These are phyloP conservation scores for Pezizomycotina sp. DNA, from an alignment of 2,329 filamentous ascomycete species.

Conservation along the genomic window DNA sequence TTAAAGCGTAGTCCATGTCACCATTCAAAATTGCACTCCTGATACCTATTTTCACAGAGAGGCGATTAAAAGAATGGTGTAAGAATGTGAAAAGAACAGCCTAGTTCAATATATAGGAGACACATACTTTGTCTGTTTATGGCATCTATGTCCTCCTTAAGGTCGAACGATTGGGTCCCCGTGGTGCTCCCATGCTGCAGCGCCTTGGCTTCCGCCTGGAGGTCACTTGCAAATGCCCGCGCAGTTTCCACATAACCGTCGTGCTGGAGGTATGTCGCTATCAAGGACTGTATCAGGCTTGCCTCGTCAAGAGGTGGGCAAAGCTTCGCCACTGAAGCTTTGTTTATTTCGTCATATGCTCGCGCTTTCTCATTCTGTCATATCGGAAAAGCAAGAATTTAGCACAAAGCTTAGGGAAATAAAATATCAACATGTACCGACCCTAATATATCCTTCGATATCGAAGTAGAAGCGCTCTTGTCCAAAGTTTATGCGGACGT, in stretches of 20 bases:
- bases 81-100: background rate
- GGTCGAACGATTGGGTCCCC: constrained; percentile 37
- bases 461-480: constrained; percentile 72
- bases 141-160: constrained; percentile 71
- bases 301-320: constrained; percentile 53
- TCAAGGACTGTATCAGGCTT: constrained; percentile 62
- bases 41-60: too few relatives aligned
- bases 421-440: too few relatives aligned
- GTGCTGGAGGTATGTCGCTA: constrained; percentile 61
- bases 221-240: constrained; percentile 68
- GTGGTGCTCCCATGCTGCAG: constrained; percentile 39
- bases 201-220: constrained; percentile 54
- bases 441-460: constrained; percentile 71
- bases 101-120: constrained; percentile 8
- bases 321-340: constrained; percentile 41
- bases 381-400: constrained; percentile 13
- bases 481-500: constrained; percentile 48
- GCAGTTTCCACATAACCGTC: constrained; percentile 93
- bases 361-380: constrained; percentile 42
- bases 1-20: constrained; percentile 79
- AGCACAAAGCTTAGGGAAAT: constrained; percentile 3
- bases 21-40: constrained; percentile 75
- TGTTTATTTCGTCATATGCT: constrained; percentile 46
- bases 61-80: background rate
- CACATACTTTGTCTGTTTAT: constrained; percentile 68